A percentile compares a stretch with the other conserved stretches of the same genome.
phyloP scores from a whole-genome alignment of 2,329 filamentous ascomycete genomes.

The Aspergillus sp. region DNA sequence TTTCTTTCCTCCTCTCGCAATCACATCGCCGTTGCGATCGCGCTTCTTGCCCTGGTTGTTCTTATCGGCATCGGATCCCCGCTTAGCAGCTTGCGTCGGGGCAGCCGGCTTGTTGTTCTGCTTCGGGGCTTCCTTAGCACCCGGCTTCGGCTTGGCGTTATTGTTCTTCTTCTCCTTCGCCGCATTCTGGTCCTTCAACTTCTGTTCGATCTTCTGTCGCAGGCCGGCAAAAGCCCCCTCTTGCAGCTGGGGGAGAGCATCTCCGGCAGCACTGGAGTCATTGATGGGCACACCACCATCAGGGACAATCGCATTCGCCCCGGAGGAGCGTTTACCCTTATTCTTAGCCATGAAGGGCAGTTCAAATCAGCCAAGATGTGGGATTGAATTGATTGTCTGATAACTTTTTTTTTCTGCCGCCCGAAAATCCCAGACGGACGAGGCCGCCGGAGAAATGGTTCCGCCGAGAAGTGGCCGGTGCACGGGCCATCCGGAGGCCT shows the following conservation, averaged over 20 bases:
- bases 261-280: constrained; percentile 20
- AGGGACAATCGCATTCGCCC: constrained; percentile 17
- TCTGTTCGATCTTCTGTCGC: constrained; percentile 43
- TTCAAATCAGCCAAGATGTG: constrained; percentile 20
- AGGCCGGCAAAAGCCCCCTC: constrained; percentile 42
- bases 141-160: constrained; percentile 26
- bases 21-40: constrained; percentile 47
- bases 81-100: constrained; percentile 20
- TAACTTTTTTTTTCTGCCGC: constrained; percentile 34
- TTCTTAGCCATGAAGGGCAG: constrained; percentile 36
- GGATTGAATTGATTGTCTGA: constrained; percentile 27
- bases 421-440: constrained; percentile 17
- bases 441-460: constrained; percentile 29
- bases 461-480: constrained; percentile 9
- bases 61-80: constrained; percentile 23
- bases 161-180: constrained; percentile 32
- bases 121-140: constrained; percentile 20
- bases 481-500: constrained; percentile 5
- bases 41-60: constrained; percentile 43
- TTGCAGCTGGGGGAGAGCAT: constrained; percentile 34
- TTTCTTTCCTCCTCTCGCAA: constrained; percentile 36
- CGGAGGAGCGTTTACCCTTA: constrained; percentile 36
- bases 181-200: constrained; percentile 34
- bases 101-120: constrained; percentile 23
- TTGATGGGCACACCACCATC: constrained; percentile 18